Evolutionary conservation across 2,329 filamentous ascomycete species (phyloP).

Genomic region (Volutella citrinella): DNA sequence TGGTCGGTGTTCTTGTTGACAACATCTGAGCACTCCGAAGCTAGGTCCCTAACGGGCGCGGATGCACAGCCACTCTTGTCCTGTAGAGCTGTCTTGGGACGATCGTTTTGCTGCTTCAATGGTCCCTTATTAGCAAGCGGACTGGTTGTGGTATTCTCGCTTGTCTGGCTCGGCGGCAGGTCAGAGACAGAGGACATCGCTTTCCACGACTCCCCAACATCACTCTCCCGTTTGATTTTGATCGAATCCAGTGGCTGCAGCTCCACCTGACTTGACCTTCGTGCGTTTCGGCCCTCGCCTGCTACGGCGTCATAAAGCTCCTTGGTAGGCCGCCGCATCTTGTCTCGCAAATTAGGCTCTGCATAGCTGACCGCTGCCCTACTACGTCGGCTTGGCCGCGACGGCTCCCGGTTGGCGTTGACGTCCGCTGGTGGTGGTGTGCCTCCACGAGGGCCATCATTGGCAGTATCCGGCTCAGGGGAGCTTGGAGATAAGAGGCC

Average conservation of each 20-base stretch:
- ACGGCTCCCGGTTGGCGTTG: conserved; percentile 52
- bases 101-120: no score
- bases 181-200: no score
- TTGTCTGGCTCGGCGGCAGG: no score
- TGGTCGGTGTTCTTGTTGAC: no score
- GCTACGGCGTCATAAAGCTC: conserved; percentile 72
- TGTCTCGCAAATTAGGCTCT: conserved; percentile 75
- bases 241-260: conserved; percentile 20
- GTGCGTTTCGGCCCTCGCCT: conserved; percentile 55
- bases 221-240: conserved; percentile 34
- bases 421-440: conserved; percentile 61
- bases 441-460: conserved; percentile 40
- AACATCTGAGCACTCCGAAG: no score
- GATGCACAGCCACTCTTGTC: no score
- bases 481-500: conserved; percentile 46
- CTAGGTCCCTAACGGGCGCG: no score
- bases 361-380: conserved; percentile 73
- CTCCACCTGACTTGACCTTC: conserved; percentile 38
- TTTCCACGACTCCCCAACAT: conserved; percentile 29
- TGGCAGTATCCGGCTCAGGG: conserved; percentile 40
- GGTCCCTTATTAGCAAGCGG: conserved; percentile 40
- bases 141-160: conserved; percentile 31
- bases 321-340: conserved; percentile 79
- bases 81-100: no score
- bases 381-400: conserved; percentile 64